Evolutionary conservation across 148 eudicot species (phyloP), one percentile per base, ranked within the genome.

Genomic region (Hydrangea macrophylla): DNA sequence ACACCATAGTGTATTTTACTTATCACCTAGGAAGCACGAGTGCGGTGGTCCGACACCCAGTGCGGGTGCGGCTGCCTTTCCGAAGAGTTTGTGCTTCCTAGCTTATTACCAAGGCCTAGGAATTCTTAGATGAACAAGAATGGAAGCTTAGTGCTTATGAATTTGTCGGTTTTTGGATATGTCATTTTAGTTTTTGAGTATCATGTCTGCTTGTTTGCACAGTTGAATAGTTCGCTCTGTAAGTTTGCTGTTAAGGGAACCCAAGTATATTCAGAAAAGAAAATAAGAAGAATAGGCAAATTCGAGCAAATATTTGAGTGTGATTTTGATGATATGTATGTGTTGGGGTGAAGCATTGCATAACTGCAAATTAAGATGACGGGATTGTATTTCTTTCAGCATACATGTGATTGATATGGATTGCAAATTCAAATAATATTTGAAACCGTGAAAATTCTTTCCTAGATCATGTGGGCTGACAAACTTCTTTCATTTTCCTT

Each of bases 401-500:
- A n/a, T n/a, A n/a, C n/a, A n/a, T n/a, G n/a, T n/a, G n/a, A n/a
- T n/a, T n/a, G n/a, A n/a, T n/a, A n/a, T n/a, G n/a, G n/a, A n/a
- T 12, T 24, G 23, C 33, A 39, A 62, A 39, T 44, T 40, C 10
- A 40, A 22, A 9, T 20, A 17, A 59, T 45, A 59, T 31, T 33
- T 33, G 33, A 48, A 24, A 31, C 33, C 32, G 32, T 5, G 18
- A 70, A 45, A 2, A 12, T 37, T 37, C 5, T 24, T 24, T 55
- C 39, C 8, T 37, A 22, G 23, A 26, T 33, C 37, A 15, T 54
- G 40, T 55, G 31, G 18, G 11, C 17, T 72, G 44, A 72, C 56
- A 35, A 20, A 30, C 1, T 72, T 25, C 4, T 67, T 0, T 39
- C 31, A 62, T 27, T 70, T 45, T 84, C 26, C 70, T 77, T 73